Conservation (phyloP, 2,329 filamentous ascomycete genomes). For the Stemphylium beticola region DNA sequence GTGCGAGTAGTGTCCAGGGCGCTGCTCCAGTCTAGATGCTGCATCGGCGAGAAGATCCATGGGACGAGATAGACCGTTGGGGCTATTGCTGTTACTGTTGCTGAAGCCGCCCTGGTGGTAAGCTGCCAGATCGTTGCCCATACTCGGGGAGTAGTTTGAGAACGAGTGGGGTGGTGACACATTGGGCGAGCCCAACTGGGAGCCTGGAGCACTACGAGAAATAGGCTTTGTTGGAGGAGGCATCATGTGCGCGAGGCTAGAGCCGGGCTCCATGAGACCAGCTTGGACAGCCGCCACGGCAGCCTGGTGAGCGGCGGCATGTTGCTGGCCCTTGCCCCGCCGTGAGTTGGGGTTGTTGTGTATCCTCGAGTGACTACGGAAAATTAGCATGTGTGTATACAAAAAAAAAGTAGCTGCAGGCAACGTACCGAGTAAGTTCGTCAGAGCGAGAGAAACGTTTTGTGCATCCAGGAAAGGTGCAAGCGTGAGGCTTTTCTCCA, state of each 20-base stretch:
- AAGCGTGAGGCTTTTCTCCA: constrained; percentile 96
- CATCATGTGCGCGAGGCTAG: constrained; percentile 69
- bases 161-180: constrained; percentile 94
- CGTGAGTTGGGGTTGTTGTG: constrained; percentile 99
- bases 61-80: constrained; percentile 60
- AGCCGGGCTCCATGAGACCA: constrained; percentile 59
- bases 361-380: constrained; percentile 83
- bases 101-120: constrained; percentile 52
- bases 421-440: constrained; percentile 71
- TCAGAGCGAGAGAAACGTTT: constrained; percentile 97
- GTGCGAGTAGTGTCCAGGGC: constrained; percentile 55
- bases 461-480: constrained; percentile 92
- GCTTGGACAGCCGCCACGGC: constrained; percentile 59
- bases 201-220: constrained; percentile 86
- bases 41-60: constrained; percentile 74
- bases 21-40: constrained; percentile 70
- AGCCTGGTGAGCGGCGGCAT: constrained; percentile 65
- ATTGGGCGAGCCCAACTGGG: constrained; percentile 88
- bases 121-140: constrained; percentile 63
- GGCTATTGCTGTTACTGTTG: constrained; percentile 49
- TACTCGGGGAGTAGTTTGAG: constrained; percentile 64
- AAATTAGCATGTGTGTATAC: constrained; percentile 15
- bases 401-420: not conserved
- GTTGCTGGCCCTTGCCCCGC: constrained; percentile 80
- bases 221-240: constrained; percentile 75